A percentile compares a stretch with the other conserved stretches of the same genome.
Conservation (phyloP, 2,329 filamentous ascomycete species). For the Dactylellina parvicollis region DNA sequence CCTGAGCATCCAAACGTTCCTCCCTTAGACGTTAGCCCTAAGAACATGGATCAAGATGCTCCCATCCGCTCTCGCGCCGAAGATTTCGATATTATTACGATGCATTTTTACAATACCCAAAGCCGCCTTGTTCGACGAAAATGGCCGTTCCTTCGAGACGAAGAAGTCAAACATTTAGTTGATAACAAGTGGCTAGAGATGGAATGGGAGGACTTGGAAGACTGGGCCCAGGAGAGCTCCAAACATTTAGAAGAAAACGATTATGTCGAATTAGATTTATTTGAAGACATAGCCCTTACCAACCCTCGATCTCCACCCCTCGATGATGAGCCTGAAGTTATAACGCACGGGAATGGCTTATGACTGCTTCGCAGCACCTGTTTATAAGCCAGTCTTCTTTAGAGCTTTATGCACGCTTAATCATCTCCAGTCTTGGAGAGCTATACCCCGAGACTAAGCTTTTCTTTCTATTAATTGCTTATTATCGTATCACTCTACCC, state of each 20-base stretch:
- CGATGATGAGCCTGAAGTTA: too few relatives aligned
- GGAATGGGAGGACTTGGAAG: constrained; percentile 45
- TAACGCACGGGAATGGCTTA: too few relatives aligned
- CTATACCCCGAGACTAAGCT: too few relatives aligned
- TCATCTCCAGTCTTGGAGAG: too few relatives aligned
- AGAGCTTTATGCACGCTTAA: too few relatives aligned
- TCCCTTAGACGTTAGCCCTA: neutral
- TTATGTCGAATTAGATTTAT: constrained; percentile 45
- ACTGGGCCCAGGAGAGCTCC: constrained; percentile 43
- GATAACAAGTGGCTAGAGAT: constrained; percentile 51
- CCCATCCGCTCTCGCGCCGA: neutral
- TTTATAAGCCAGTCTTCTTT: too few relatives aligned
- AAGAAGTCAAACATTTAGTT: constrained; percentile 32
- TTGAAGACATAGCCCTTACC: constrained; percentile 34
- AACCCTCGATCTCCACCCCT: constrained; percentile 19
- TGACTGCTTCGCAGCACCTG: too few relatives aligned
- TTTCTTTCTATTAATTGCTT: too few relatives aligned
- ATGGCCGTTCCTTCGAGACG: constrained; percentile 41
- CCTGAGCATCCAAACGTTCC: neutral
- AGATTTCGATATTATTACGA: constrained; percentile 40
- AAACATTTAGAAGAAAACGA: constrained; percentile 25
- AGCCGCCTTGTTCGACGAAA: constrained; percentile 17
- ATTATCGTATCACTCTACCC: too few relatives aligned
- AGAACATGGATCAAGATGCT: neutral
- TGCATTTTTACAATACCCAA: constrained; percentile 44